Evolutionary conservation across 2,329 filamentous ascomycete species (phyloP), one percentile per base, ranked within the genome.

Genomic region (Colletotrichum kahawae): DNA sequence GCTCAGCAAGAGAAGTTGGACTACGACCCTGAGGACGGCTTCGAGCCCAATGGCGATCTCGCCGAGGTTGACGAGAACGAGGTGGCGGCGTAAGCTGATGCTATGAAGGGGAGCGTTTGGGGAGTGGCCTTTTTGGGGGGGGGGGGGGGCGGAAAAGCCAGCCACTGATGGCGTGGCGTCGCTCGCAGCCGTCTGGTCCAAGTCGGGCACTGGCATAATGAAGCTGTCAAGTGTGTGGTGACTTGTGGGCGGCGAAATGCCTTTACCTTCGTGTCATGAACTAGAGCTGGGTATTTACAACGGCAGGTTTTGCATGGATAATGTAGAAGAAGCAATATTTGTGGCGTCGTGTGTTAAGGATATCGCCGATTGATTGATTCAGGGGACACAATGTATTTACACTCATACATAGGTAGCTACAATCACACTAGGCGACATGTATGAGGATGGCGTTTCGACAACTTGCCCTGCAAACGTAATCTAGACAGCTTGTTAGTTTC

Each of bases 1-100:
- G 95, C 96, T 72, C 96, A 98, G 84, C 95, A 98, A 85, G 95
- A 98, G 86, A 96, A 95, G 87, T 86, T 94, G 76, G 94, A 95
- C 64, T 92, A 87, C 76, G 82, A 81, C 21, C 82, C 85, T 27
- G 84, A 82, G 18, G 85, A 85, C 48, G 81, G 80, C 69, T 88
- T 90, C 75, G 88, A 92, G 64, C 83, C 83, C 48, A 88, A 89
- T 63, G 87, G 88, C 36, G 87, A 88, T 59, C 82, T 91, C 16
- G 83, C 84, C 7, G 89, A 89, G 74, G 88, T 87, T 65, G 89
- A 90, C 70, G 90, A 91, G 80, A 84, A 81, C 51, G 82, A 83
- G 34, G 70, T 68, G 14, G 69, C 63, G n/a, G 71, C 66, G 43
- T 75, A 71, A 60, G 24, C 13, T 7, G n/a, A 51, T 27, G 12